Evolutionary conservation across 2,329 filamentous ascomycete genomes (phyloP).

Genomic region (Colletotrichum sp.): DNA sequence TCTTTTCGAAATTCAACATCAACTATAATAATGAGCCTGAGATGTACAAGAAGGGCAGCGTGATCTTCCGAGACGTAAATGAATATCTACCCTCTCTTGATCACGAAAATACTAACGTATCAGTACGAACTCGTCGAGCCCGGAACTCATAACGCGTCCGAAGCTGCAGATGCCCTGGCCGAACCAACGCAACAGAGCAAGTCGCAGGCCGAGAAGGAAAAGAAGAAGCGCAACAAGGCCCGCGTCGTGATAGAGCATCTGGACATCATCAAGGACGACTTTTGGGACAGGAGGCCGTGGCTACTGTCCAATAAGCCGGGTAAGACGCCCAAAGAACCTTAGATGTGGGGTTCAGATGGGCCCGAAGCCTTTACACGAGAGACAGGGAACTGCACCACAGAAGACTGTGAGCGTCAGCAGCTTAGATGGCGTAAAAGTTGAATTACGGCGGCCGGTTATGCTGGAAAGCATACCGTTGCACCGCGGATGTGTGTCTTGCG

Average conservation of each 20-base stretch:
- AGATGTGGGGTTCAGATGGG: background rate
- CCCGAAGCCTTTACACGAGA: background rate
- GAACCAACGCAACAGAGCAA: constrained; percentile 69
- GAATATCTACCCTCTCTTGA: background rate
- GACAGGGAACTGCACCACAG: background rate
- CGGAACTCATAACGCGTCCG: constrained; percentile 47
- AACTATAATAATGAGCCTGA: constrained; percentile 98
- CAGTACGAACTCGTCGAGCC: constrained; percentile 76
- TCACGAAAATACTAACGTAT: background rate
- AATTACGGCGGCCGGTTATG: background rate
- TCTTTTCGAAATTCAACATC: constrained; percentile 86
- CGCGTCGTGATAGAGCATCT: constrained; percentile 82
- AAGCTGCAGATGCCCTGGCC: constrained; percentile 52
- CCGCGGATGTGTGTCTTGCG: background rate
- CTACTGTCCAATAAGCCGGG: constrained; percentile 77
- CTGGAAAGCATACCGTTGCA: background rate
- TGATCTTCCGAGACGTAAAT: constrained; percentile 79
- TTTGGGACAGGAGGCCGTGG: constrained; percentile 91
- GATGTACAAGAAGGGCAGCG: constrained; percentile 92
- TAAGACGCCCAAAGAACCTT: constrained; percentile 67
- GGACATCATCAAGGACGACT: constrained; percentile 94
- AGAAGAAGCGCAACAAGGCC: constrained; percentile 81
- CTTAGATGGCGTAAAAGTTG: background rate
- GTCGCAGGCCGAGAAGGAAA: constrained; percentile 83
- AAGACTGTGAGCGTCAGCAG: background rate